Evolutionary conservation across 306 rosid genomes (phyloP), one percentile per base, ranked within the genome.

Genomic region (Cajanus cajan): DNA sequence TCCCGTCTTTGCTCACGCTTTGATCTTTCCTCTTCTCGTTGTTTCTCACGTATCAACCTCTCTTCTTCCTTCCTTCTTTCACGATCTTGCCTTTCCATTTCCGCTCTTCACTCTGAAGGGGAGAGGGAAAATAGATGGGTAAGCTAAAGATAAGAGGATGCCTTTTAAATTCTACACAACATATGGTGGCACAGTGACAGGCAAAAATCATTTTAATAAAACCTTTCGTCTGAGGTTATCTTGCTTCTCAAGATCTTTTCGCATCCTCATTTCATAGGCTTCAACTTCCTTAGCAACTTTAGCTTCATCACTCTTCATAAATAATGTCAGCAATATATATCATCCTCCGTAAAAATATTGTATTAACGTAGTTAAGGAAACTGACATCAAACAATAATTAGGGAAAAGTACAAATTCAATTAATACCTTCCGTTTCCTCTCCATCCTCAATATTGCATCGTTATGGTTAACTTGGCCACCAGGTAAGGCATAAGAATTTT

Each of bases 21-120:
- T 59, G 84, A 84, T 86, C 96, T 93, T 83, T 96, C 98, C 81
- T 83, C 94, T 81, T 96, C 99, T 50, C 94, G 88, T 43, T 85
- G 99, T 83, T 83, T 91, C 84, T 96, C 99, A 48, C 97, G 98
- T 88, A 93, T 68, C 85, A 93, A 76, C 86, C 93, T 89, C 87
- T 96, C 99, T 89, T 96, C 99, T 84, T 96, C 99, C 88, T 89
- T 96, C 81, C 71, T 88, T 75, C 99, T 93, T 82, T 96, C 99
- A 41, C 96, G 97, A 76, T 90, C 97, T 85, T 84, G 98, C 81
- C 83, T 96, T 87, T 93, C n/a, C n/a, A n/a, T n/a, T n/a, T n/a
- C n/a, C 96, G 85, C 74, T 93, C 99, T 86, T 93, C 99, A 83
- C 59, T 88, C 99, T 95, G 73, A 18, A 63, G 77, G 34, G 34